Base-by-base conservation (phyloP, 257 asterid genomes). In the Datura wrightii region DNA sequence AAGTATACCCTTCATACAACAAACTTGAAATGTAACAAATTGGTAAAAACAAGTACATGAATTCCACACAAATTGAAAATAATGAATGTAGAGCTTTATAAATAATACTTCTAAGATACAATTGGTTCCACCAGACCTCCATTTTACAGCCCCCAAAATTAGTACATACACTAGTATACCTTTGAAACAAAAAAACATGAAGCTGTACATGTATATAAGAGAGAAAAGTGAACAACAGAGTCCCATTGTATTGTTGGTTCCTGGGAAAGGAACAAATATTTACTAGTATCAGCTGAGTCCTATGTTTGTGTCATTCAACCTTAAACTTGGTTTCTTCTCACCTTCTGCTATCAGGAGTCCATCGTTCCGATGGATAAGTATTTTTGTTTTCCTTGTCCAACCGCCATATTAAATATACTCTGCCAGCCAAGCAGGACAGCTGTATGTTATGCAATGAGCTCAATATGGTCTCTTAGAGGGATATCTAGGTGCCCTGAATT, bases 151-250 rank as follows among this genome's bases (percentile, higher is more conserved):
- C 46, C 14, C 31, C 31, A 24, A 16, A 34, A 13, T 65, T 65
- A 65, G 10, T 14, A 31, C 72, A 34, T 34, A 58, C 56, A 14
- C 48, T 39, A 14, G 82, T 52, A 52, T 4, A 31, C 46, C 14
- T 14, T 1, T 78, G 82, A 78, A 78, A 78, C 58, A 37, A 71
- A 52, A 50, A 46, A 15, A 84, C 36, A 76, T 70, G 84, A 54
- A 76, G 85, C 85, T 87, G 62, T 82, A 85, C 88, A 78, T 15
- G 87, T 85, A 85, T 85, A 85, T 85, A 76, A 53, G 79, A 36
- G 48, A 78, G 82, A 52, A 69, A 78, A 31, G 13, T 78, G 82
- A 63, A 52, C 82, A 31, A 31, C 9, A 52, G 31, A 78, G 34
- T 52, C 63, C 82, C 59, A 52, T 8, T 34, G 59, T 78, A 50